These are phyloP conservation scores for Penicillium griseofulvum DNA, from an alignment of 2,329 filamentous ascomycete species.

Conservation along the genomic window DNA sequence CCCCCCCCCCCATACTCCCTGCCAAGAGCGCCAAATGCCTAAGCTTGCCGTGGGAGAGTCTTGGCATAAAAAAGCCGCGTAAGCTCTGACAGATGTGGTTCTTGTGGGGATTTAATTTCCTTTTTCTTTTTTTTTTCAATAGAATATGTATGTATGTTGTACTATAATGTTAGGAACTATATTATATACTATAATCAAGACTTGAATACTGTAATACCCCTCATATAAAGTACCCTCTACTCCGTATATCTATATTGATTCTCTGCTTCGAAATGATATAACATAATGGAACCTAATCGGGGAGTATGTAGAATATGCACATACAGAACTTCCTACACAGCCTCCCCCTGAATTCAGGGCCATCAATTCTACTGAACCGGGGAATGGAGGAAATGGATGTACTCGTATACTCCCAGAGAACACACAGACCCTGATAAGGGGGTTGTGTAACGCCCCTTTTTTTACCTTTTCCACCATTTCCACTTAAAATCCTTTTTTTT, in stretches of 20 bases:
- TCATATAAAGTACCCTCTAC: no score
- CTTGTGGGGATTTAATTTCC: conserved; percentile 15
- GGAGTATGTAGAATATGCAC: no score
- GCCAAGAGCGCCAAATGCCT: conserved; percentile 27
- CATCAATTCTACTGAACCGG: conserved; percentile 1
- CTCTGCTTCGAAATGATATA: no score
- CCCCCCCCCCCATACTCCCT: neutral
- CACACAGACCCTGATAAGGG: conserved; percentile 21
- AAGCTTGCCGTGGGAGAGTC: conserved; percentile 22
- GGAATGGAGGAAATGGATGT: conserved; percentile 14
- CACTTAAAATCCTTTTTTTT: conserved; percentile 3
- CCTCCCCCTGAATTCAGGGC: conserved; percentile 25
- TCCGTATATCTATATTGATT: neutral
- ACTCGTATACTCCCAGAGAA: neutral
- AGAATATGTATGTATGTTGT: no score
- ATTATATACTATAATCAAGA: no score
- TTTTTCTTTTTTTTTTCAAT: no score
- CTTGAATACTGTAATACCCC: no score
- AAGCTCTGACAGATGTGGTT: conserved; percentile 13
- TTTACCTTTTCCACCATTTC: conserved; percentile 4
- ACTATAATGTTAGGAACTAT: no score
- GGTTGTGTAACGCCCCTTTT: conserved; percentile 6
- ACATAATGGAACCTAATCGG: neutral
- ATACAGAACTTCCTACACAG: conserved; percentile 16
- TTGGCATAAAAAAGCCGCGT: conserved; percentile 27